Conservation (phyloP, 305 asterid genomes). For the Solanum hybrid region DNA sequence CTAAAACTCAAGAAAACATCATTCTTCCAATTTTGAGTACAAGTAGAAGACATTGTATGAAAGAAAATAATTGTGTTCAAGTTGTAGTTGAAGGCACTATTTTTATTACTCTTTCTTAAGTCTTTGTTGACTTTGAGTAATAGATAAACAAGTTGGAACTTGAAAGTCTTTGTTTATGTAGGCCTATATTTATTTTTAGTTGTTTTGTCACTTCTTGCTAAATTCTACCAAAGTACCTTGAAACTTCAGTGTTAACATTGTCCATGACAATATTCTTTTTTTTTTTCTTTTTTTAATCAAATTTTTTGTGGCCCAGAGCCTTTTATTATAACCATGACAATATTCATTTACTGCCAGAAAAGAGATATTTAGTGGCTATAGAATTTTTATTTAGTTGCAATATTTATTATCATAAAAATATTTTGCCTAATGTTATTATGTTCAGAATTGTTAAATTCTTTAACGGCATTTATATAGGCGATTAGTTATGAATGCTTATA, state of each 20-base stretch:
- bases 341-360: background rate
- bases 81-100: background rate
- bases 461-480: background rate
- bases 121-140: slow-evolving; percentile 1
- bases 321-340: background rate
- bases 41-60: background rate
- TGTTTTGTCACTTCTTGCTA: background rate
- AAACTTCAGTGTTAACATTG: background rate
- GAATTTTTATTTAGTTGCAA: background rate
- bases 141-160: background rate
- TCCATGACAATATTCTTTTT: background rate
- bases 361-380: background rate
- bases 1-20: slow-evolving; percentile 13
- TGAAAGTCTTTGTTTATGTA: background rate
- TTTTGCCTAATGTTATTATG: background rate
- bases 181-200: background rate
- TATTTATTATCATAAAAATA: background rate
- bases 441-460: background rate
- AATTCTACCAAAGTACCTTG: background rate
- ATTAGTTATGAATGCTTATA: background rate
- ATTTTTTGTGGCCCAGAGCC: too few relatives aligned
- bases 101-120: background rate
- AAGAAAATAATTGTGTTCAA: background rate
- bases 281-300: too few relatives aligned
- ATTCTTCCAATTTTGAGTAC: background rate